Percentiles rank a stretch among this genome's conserved stretches.
Conservation (phyloP, 2,329 filamentous ascomycete genomes). For the Paracoccidioides brasiliensis region DNA sequence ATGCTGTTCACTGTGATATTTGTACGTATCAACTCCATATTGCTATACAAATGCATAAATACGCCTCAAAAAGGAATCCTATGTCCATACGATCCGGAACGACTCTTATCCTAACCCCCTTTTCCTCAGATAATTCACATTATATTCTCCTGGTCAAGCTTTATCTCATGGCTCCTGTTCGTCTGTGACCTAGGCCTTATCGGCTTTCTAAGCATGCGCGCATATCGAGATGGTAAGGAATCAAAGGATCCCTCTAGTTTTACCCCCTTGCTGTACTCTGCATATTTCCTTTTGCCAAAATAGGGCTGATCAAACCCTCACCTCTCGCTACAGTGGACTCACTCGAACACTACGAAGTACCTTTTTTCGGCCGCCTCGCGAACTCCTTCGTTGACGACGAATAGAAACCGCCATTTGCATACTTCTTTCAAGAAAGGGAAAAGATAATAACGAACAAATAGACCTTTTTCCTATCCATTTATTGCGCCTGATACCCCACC, state of each 20-base stretch:
- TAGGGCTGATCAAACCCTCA: conserved; percentile 1
- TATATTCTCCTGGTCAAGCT: conserved; percentile 69
- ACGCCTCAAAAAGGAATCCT: not conserved
- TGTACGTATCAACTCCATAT: conserved; percentile 22
- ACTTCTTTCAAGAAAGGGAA: not conserved
- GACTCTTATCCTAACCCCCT: not conserved
- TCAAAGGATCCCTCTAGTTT: not conserved
- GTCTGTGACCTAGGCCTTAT: conserved; percentile 63
- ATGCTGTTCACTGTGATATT: conserved; percentile 63
- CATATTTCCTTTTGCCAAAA: not conserved
- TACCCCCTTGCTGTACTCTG: not conserved
- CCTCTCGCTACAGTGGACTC: conserved; percentile 40
- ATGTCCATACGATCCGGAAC: conserved; percentile 4
- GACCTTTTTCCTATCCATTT: not conserved
- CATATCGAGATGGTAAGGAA: conserved; percentile 66
- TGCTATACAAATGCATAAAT: not conserved
- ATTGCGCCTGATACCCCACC: not conserved
- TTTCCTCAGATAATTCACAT: conserved; percentile 61
- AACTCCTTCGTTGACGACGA: conserved; percentile 88
- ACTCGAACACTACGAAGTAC: conserved; percentile 63
- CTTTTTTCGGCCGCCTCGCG: conserved; percentile 72
- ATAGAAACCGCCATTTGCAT: conserved; percentile 23
- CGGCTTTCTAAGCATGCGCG: conserved; percentile 59
- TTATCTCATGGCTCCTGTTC: conserved; percentile 75
- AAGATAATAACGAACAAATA: not conserved